A percentile compares a stretch with the other conserved stretches of the same genome.
Evolutionary conservation across 164 flowering plant genomes (phyloP).

Genomic region (Vitis rupestris): DNA sequence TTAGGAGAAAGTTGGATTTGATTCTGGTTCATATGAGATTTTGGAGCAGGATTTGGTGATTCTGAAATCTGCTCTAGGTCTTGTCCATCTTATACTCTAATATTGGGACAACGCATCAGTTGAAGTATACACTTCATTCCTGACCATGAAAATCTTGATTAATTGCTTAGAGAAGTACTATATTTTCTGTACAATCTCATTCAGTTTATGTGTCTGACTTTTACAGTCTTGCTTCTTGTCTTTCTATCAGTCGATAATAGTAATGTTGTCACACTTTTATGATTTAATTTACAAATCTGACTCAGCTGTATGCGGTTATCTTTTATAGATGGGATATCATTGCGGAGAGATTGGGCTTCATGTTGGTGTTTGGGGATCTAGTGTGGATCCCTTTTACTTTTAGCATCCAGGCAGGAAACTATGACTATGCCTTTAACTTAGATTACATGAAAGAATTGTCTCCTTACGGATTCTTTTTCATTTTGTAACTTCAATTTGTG

Average conservation of each 20-base stretch:
- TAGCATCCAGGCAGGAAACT: constrained; percentile 81
- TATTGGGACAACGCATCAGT: background rate
- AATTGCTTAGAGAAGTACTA: background rate
- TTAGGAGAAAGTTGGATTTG: no score
- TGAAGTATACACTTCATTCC: background rate
- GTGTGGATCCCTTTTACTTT: constrained; percentile 99
- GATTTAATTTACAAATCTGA: constrained; percentile 1
- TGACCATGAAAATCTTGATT: background rate
- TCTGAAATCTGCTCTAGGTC: background rate
- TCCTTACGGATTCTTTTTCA: background rate
- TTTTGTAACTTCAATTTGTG: background rate
- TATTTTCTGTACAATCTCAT: no score
- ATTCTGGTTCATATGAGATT: background rate
- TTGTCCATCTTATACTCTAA: background rate
- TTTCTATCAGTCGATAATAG: background rate
- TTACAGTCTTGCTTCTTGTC: background rate
- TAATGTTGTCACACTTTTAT: background rate
- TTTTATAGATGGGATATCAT: constrained; percentile 93
- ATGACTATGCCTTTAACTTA: background rate
- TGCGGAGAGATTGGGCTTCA: constrained; percentile 97
- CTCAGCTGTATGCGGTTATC: background rate
- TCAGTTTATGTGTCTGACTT: background rate
- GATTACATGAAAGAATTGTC: background rate
- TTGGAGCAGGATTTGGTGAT: background rate
- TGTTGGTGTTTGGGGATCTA: constrained; percentile 97